A percentile compares a stretch with the other conserved stretches of the same genome.
Conservation (phyloP, 495 filamentous ascomycete genomes). For the Xanthoparmelia taractica region DNA sequence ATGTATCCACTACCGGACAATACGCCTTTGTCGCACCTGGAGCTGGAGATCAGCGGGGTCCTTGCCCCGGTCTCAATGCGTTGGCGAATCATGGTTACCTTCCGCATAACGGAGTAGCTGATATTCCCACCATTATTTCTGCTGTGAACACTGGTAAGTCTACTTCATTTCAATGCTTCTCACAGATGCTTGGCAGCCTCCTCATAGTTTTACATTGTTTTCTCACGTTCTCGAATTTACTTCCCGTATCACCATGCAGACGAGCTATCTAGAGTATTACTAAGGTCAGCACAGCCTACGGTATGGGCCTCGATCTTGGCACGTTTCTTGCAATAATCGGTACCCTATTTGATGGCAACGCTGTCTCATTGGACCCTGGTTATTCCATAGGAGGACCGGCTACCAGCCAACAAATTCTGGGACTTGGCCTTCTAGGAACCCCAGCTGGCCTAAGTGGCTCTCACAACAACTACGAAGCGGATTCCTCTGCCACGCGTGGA, state of each 20-base stretch:
- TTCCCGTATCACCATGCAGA: neutral
- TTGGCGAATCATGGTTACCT: constrained; percentile 50
- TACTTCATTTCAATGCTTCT: neutral
- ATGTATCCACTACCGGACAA: constrained; percentile 27
- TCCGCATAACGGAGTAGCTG: constrained; percentile 44
- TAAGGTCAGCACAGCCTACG: constrained; percentile 33
- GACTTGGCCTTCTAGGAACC: constrained; percentile 30
- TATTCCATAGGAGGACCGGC: constrained; percentile 37
- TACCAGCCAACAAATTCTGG: constrained; percentile 25
- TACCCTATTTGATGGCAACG: constrained; percentile 43
- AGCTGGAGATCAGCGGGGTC: constrained; percentile 38
- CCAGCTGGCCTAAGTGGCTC: constrained; percentile 41
- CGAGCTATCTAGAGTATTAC: neutral
- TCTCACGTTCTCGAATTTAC: neutral
- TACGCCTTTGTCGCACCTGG: constrained; percentile 37
- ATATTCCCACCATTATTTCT: constrained; percentile 33
- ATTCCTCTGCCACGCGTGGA: constrained; percentile 47
- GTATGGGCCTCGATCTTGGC: constrained; percentile 45
- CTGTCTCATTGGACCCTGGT: constrained; percentile 34
- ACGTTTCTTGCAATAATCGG: constrained; percentile 46
- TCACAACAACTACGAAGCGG: constrained; percentile 51
- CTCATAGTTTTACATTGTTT: too few relatives aligned
- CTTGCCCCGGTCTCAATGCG: constrained; percentile 47
- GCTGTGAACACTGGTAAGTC: constrained; percentile 23
- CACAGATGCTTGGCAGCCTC: neutral